These are phyloP conservation scores for Rhazya stricta DNA, from an alignment of 257 asterid genomes.

Conservation along the genomic window DNA sequence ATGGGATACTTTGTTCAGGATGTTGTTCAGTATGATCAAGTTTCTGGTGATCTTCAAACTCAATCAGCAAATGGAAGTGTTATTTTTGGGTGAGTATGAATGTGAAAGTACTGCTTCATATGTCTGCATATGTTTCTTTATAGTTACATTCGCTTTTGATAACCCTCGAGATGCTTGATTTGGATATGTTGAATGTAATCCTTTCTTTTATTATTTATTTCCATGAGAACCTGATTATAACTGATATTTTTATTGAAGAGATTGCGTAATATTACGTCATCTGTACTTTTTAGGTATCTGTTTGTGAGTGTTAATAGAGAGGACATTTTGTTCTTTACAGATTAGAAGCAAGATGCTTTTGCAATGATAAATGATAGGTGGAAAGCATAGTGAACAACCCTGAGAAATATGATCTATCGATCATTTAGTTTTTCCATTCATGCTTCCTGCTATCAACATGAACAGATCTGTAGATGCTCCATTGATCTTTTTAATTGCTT, in stretches of 20 bases:
- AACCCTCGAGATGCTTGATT: background rate
- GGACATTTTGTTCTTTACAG: background rate
- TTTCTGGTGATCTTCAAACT: slow-evolving; percentile 94
- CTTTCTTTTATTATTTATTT: background rate
- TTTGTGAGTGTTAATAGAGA: background rate
- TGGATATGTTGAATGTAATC: background rate
- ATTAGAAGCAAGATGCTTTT: too few species aligned
- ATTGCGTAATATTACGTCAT: background rate
- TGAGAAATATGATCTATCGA: too few species aligned
- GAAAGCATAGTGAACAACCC: too few species aligned
- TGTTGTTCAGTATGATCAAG: slow-evolving; percentile 78
- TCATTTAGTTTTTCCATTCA: too few species aligned
- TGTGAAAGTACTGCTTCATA: background rate
- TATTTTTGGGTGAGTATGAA: slow-evolving; percentile 73
- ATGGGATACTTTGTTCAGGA: slow-evolving; percentile 96
- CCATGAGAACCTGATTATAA: background rate
- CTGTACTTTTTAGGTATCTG: background rate
- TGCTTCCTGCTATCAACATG: too few species aligned
- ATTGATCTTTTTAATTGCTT: too few species aligned
- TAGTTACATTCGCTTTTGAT: too few species aligned
- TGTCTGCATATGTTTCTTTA: background rate
- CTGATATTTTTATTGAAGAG: background rate
- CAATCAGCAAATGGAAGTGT: slow-evolving; percentile 85
- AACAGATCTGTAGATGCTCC: too few species aligned
- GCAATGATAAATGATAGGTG: too few species aligned